Conservation (phyloP, 1,284 basidiomycete species). For the Dichomitus squalens region DNA sequence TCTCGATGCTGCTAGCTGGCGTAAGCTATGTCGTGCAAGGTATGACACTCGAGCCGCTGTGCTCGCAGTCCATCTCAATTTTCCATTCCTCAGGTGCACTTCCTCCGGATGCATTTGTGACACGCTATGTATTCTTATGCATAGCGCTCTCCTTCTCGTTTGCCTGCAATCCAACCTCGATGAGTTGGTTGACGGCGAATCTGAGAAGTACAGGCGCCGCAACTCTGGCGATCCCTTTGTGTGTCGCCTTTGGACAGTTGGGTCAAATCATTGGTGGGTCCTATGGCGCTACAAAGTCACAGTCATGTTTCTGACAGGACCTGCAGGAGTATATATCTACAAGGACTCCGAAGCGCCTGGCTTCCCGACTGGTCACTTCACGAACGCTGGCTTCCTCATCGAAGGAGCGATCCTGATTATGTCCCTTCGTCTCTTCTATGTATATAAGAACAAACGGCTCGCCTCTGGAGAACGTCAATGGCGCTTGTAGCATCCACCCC, state of each 20-base stretch:
- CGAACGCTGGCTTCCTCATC: slow-evolving; percentile 34
- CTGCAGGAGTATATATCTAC: slow-evolving; percentile 38
- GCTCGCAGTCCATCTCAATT: not conserved
- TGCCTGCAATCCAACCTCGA: slow-evolving; percentile 35
- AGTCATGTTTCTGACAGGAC: not conserved
- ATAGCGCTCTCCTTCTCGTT: slow-evolving; percentile 37
- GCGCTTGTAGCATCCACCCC: slow-evolving; percentile 11
- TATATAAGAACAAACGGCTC: slow-evolving; percentile 19
- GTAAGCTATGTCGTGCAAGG: slow-evolving; percentile 23
- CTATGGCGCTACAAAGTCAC: not conserved
- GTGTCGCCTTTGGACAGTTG: slow-evolving; percentile 36
- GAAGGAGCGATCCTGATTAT: slow-evolving; percentile 25
- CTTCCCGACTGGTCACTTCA: slow-evolving; percentile 39
- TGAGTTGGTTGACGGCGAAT: slow-evolving; percentile 40
- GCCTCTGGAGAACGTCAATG: slow-evolving; percentile 17
- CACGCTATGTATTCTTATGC: slow-evolving; percentile 37
- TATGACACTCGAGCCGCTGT: not conserved
- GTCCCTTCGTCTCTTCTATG: slow-evolving; percentile 20
- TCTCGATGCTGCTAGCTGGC: slow-evolving; percentile 19
- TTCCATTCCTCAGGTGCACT: slow-evolving; percentile 24
- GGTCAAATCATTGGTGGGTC: slow-evolving; percentile 36
- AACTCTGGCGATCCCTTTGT: slow-evolving; percentile 38
- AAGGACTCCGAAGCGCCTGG: slow-evolving; percentile 34
- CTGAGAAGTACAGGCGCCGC: slow-evolving; percentile 32
- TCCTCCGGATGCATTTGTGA: slow-evolving; percentile 28